Percentiles rank a stretch among this genome's conserved stretches.
phyloP scores from a whole-genome alignment of 805 yeast species.

The Yamadazyma tumulicola region DNA sequence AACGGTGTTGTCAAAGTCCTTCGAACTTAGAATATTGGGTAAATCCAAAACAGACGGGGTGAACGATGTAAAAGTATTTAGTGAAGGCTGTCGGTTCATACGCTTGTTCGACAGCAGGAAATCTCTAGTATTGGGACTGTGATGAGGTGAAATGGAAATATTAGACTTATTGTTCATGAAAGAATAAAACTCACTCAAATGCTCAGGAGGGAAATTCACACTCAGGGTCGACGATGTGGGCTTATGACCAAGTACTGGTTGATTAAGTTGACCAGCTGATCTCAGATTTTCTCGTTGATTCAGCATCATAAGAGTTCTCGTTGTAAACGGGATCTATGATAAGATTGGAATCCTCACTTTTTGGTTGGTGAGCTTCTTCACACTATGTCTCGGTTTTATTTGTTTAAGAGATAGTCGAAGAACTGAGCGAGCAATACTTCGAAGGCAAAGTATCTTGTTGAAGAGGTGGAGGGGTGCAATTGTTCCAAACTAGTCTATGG shows the following conservation, averaged over 20 bases:
- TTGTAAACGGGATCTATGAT: neutral
- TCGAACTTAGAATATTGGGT: constrained; percentile 56
- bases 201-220: constrained; percentile 40
- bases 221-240: constrained; percentile 1
- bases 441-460: too few relatives aligned
- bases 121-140: constrained; percentile 12
- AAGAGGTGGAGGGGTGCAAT: too few relatives aligned
- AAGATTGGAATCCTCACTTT: neutral
- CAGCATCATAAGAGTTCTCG: neutral
- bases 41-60: constrained; percentile 56
- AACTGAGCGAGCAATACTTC: neutral
- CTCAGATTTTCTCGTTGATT: neutral
- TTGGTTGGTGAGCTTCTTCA: too few relatives aligned
- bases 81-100: constrained; percentile 25
- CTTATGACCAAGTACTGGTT: neutral
- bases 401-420: neutral
- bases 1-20: constrained; percentile 53
- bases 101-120: constrained; percentile 6
- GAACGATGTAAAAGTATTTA: constrained; percentile 43
- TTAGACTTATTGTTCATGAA: constrained; percentile 35
- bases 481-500: too few relatives aligned
- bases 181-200: constrained; percentile 58
- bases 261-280: neutral
- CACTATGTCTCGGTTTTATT: too few relatives aligned
- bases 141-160: constrained; percentile 9